phyloP scores from a whole-genome alignment of 345 rosid species.

The Citrus maxima region DNA sequence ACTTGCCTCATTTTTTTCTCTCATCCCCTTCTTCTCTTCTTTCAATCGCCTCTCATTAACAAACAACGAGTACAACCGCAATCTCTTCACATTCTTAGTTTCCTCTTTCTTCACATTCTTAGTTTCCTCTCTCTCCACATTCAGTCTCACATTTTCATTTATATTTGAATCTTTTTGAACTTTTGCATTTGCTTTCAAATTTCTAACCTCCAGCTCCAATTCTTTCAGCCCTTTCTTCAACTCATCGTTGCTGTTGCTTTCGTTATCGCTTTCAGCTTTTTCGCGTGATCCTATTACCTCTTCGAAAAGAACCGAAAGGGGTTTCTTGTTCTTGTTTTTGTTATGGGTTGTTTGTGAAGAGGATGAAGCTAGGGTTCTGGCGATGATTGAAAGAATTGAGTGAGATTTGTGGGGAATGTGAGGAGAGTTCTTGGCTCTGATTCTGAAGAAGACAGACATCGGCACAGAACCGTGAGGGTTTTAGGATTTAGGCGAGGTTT shows the following conservation, averaged over 20 bases:
- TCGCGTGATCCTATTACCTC: slow-evolving; percentile 52
- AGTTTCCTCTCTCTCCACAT: not conserved
- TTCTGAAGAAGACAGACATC: slow-evolving; percentile 26
- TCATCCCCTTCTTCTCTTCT: slow-evolving; percentile 1
- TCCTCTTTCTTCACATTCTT: slow-evolving; percentile 2
- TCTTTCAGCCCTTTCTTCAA: slow-evolving; percentile 37
- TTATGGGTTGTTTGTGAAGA: slow-evolving; percentile 4
- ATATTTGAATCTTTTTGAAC: slow-evolving; percentile 2
- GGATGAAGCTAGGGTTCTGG: slow-evolving; percentile 19
- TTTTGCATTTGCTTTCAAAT: slow-evolving; percentile 21
- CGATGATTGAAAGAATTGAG: slow-evolving; percentile 4
- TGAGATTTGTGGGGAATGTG: slow-evolving; percentile 5
- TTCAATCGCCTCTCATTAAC: not conserved
- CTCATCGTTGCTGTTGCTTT: slow-evolving; percentile 17
- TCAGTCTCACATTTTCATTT: too few relatives aligned
- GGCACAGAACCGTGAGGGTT: not conserved
- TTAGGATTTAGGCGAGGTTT: slow-evolving; percentile 1
- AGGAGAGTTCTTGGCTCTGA: slow-evolving; percentile 11
- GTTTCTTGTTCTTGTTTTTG: slow-evolving; percentile 21
- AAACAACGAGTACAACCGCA: slow-evolving; percentile 25
- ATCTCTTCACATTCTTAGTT: slow-evolving; percentile 13
- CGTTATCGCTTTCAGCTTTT: slow-evolving; percentile 23
- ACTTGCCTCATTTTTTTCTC: slow-evolving; percentile 11
- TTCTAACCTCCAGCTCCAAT: slow-evolving; percentile 40
- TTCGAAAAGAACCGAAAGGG: slow-evolving; percentile 43